These are phyloP conservation scores for Clonostachys sp. DNA, from an alignment of 2,329 filamentous ascomycete genomes.

Conservation along the genomic window DNA sequence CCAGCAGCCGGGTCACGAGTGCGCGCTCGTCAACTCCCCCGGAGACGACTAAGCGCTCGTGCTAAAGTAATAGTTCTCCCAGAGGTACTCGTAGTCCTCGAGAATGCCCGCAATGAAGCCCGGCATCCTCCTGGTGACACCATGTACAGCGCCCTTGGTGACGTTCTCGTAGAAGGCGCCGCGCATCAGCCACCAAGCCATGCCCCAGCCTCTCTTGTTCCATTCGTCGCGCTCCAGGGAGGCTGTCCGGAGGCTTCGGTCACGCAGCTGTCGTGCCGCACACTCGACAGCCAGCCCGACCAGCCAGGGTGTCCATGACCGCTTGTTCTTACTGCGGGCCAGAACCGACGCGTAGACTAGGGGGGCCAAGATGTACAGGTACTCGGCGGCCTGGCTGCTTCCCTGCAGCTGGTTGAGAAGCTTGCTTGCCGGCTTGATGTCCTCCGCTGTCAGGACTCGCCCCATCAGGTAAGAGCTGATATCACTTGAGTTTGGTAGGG, in stretches of 20 bases:
- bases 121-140: slow-evolving; percentile 71
- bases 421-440: slow-evolving; percentile 87
- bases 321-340: slow-evolving; percentile 65
- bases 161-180: slow-evolving; percentile 96
- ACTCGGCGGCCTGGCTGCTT: slow-evolving; percentile 70
- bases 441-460: slow-evolving; percentile 90
- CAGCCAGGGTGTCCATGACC: slow-evolving; percentile 89
- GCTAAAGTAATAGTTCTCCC: slow-evolving; percentile 96
- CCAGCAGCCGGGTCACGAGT: no score
- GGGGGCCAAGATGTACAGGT: slow-evolving; percentile 87
- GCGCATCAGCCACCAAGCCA: slow-evolving; percentile 95
- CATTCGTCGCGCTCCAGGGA: slow-evolving; percentile 87
- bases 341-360: slow-evolving; percentile 82
- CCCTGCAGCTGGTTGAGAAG: slow-evolving; percentile 82
- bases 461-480: slow-evolving; percentile 84
- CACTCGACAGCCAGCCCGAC: slow-evolving; percentile 82
- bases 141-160: slow-evolving; percentile 69
- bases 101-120: slow-evolving; percentile 80
- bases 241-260: slow-evolving; percentile 76
- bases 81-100: slow-evolving; percentile 95
- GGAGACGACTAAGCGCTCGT: slow-evolving; percentile 35
- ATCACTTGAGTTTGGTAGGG: slow-evolving; percentile 73
- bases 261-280: slow-evolving; percentile 75
- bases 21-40: background rate
- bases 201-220: slow-evolving; percentile 79